Conservation (phyloP, 768 basidiomycete species). For the Saitozyma podzolica region DNA sequence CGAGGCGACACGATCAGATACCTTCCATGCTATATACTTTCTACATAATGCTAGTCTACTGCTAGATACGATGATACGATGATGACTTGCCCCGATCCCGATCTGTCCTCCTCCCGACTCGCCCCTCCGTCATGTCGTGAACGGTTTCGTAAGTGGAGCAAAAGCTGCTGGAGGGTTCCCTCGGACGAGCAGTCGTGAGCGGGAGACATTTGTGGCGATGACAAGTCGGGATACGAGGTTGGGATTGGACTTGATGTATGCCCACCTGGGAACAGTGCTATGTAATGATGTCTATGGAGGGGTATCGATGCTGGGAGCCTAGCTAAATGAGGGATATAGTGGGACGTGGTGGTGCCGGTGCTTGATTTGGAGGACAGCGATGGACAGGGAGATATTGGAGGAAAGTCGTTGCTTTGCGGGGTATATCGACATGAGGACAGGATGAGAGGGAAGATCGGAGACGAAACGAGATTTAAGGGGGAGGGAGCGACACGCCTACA, state of each 20-base stretch:
- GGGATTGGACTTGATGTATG: too few species aligned
- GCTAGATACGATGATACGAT: too few species aligned
- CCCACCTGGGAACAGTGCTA: not conserved
- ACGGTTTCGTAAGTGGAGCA: too few species aligned
- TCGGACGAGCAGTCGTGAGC: too few species aligned
- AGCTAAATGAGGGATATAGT: not conserved
- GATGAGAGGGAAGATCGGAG: not conserved
- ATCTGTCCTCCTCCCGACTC: too few species aligned
- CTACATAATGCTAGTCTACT: not conserved
- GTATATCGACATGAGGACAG: not conserved
- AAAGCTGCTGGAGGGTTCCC: too few species aligned
- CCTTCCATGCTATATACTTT: not conserved
- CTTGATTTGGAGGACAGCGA: not conserved
- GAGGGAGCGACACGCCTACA: slow-evolving; percentile 55
- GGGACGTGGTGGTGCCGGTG: not conserved
- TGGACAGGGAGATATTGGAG: not conserved
- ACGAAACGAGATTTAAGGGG: not conserved
- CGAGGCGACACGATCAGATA: not conserved
- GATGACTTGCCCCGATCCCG: too few species aligned
- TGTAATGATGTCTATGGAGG: not conserved
- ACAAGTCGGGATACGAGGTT: too few species aligned
- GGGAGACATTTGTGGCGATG: too few species aligned
- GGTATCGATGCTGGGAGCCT: not conserved
- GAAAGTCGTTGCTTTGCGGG: not conserved
- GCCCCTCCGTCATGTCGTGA: too few species aligned